Evolutionary conservation across 73 alveolate species (phyloP).

Genomic region (Symbiodinium pilosum): DNA sequence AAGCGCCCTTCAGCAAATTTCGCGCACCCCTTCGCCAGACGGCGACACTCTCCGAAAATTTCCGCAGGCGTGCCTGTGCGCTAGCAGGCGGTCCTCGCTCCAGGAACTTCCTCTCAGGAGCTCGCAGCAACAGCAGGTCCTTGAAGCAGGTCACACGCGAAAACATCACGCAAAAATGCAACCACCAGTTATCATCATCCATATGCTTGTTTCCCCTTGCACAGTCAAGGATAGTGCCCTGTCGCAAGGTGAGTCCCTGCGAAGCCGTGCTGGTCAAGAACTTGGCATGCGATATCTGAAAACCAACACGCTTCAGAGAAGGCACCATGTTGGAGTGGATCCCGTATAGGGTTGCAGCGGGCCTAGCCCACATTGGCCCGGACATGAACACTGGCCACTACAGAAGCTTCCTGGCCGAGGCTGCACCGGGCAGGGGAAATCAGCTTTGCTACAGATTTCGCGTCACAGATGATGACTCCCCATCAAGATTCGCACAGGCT

Average conservation of each 20-base stretch:
- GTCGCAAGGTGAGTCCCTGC: slow-evolving; percentile 10
- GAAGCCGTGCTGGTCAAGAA: slow-evolving; percentile 36
- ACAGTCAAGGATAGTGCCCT: not conserved
- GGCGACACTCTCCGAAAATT: not conserved
- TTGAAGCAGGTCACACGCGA: not conserved
- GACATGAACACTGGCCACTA: no score
- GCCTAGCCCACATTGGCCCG: no score
- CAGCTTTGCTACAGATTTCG: no score
- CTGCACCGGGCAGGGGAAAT: no score
- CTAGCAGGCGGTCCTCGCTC: slow-evolving; percentile 1
- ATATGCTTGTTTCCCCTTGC: not conserved
- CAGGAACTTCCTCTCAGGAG: not conserved
- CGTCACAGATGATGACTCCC: no score
- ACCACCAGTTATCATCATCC: slow-evolving; percentile 35
- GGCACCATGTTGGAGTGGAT: no score
- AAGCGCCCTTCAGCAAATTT: no score
- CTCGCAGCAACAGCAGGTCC: not conserved
- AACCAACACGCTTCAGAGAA: no score
- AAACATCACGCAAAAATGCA: slow-evolving; percentile 31
- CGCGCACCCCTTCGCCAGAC: not conserved
- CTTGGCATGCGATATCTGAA: not conserved
- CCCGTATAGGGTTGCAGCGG: no score
- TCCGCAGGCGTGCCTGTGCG: not conserved
- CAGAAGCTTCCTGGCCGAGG: no score
- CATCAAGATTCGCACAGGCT: no score